Conservation (phyloP, 2,329 filamentous ascomycete genomes). For the Fusarium paranaense region DNA sequence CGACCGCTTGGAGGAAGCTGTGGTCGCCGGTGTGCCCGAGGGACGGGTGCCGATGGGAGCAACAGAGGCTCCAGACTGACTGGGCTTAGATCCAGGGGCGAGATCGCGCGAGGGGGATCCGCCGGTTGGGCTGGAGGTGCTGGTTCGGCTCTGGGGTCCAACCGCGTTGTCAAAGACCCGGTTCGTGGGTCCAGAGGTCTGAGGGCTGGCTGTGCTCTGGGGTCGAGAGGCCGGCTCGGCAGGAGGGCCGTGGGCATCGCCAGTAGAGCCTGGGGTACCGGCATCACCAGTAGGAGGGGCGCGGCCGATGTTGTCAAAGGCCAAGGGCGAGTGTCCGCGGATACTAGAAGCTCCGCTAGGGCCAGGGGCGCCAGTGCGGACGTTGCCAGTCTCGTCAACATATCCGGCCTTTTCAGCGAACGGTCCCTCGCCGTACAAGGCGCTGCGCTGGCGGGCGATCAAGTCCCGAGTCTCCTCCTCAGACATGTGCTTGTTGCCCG, state of each 20-base stretch:
- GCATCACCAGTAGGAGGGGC: constrained; percentile 52
- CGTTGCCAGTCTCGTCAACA: constrained; percentile 74
- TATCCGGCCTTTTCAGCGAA: constrained; percentile 76
- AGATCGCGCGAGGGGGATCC: constrained; percentile 81
- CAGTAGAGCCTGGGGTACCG: constrained; percentile 54
- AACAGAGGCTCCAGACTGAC: constrained; percentile 72
- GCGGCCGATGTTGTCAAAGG: constrained; percentile 72
- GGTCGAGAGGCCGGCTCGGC: constrained; percentile 71
- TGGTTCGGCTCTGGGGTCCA: constrained; percentile 77
- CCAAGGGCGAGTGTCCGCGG: constrained; percentile 83
- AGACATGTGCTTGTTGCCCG: constrained; percentile 81
- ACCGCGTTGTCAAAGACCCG: constrained; percentile 71
- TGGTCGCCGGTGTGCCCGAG: constrained; percentile 64
- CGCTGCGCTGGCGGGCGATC: constrained; percentile 94
- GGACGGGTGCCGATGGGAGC: constrained; percentile 95
- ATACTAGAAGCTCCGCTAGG: constrained; percentile 72
- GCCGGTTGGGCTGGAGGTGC: constrained; percentile 83
- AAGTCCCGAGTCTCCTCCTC: constrained; percentile 96
- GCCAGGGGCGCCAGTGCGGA: constrained; percentile 74
- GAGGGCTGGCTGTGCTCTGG: constrained; percentile 88
- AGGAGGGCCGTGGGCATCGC: constrained; percentile 61
- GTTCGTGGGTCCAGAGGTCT: constrained; percentile 67
- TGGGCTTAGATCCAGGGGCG: constrained; percentile 63
- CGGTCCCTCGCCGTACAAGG: constrained; percentile 84
- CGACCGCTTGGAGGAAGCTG: constrained; percentile 76